Evolutionary conservation across 2,329 filamentous ascomycete species (phyloP).

Genomic region (Chrysoporthe deuterocubensis): DNA sequence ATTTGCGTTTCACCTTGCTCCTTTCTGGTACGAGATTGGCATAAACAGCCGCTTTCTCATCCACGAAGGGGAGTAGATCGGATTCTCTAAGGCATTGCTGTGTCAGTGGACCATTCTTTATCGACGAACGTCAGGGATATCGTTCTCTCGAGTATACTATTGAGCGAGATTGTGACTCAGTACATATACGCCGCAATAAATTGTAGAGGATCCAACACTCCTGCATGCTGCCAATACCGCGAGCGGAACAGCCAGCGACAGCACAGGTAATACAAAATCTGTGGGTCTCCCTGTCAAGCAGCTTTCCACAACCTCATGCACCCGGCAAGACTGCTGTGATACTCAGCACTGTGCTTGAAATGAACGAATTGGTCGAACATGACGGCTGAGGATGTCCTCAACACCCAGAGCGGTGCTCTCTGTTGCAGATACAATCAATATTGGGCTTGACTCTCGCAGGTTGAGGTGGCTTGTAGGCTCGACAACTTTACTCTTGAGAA

Average conservation of each 20-base stretch:
- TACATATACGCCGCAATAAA: background rate
- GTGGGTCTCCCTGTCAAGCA: background rate
- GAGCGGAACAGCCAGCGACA: background rate
- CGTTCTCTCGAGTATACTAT: background rate
- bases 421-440: constrained; percentile 22
- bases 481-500: background rate
- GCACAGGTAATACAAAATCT: background rate
- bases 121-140: background rate
- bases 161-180: constrained; percentile 1
- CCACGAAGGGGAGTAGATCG: background rate
- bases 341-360: constrained; percentile 8
- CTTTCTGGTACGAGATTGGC: background rate
- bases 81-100: background rate
- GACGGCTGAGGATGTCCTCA: constrained; percentile 11
- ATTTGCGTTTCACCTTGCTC: background rate
- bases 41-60: background rate
- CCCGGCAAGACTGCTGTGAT: constrained; percentile 11
- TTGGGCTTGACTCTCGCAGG: background rate
- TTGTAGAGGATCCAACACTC: background rate
- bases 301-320: background rate
- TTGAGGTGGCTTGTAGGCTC: background rate
- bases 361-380: constrained; percentile 17
- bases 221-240: background rate
- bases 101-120: background rate
- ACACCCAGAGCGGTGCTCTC: constrained; percentile 4